phyloP scores from a whole-genome alignment of 2,329 filamentous ascomycete species.

The Sordariomycetes sp. region DNA sequence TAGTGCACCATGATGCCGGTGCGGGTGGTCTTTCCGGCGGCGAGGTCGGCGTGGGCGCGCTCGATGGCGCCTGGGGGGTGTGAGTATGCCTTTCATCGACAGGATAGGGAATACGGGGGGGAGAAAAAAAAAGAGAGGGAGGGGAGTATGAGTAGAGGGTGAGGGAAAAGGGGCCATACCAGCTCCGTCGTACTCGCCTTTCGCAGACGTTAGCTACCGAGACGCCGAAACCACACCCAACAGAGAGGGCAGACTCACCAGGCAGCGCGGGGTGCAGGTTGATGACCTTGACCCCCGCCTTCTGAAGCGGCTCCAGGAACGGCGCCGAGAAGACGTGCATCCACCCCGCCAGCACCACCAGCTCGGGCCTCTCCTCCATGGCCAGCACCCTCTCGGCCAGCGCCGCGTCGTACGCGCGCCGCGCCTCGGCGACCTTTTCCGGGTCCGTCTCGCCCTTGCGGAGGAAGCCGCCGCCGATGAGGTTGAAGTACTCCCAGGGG shows the following conservation, averaged over 20 bases:
- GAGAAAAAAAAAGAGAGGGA: no score
- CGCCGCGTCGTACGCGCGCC: constrained; percentile 61
- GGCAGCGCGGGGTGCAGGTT: constrained; percentile 57
- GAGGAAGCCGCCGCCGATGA: constrained; percentile 56
- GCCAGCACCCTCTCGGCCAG: constrained; percentile 53
- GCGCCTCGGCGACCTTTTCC: constrained; percentile 36
- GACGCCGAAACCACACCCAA: neutral
- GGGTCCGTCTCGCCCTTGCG: constrained; percentile 47
- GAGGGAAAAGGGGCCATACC: constrained; percentile 14
- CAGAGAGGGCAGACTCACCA: constrained; percentile 8
- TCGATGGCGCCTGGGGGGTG: constrained; percentile 45
- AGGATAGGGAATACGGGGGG: no score
- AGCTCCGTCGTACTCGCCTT: constrained; percentile 66
- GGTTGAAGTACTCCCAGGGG: constrained; percentile 69
- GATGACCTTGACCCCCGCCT: constrained; percentile 54
- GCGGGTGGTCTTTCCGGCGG: constrained; percentile 45
- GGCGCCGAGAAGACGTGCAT: constrained; percentile 67
- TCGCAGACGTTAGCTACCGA: neutral
- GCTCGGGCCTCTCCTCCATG: constrained; percentile 42
- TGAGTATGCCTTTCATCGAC: neutral
- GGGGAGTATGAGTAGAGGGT: neutral
- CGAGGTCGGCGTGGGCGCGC: constrained; percentile 61
- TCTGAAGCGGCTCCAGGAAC: constrained; percentile 57
- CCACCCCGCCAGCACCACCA: constrained; percentile 75
- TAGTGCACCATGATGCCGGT: constrained; percentile 89